Conservation (phyloP, 495 filamentous ascomycete species). For the Entonaema liquescens region DNA sequence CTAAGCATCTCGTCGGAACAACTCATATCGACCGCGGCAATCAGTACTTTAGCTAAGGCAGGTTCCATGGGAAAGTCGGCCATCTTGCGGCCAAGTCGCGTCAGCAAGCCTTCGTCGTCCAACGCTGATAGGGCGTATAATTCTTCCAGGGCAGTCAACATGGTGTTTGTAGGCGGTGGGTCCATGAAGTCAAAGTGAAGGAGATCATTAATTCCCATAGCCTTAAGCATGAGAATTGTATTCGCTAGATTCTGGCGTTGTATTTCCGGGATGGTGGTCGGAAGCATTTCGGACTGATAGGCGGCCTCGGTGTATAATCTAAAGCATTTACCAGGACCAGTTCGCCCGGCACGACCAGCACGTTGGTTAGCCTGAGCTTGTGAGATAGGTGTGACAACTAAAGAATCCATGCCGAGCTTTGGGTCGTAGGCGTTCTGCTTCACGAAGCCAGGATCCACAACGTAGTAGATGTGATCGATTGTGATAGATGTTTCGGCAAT, state of each 20-base stretch:
- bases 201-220: conserved; percentile 98
- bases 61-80: conserved; percentile 96
- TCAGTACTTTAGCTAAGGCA: conserved; percentile 85
- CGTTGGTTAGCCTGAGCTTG: conserved; percentile 97
- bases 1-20: conserved; percentile 94
- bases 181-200: conserved; percentile 99
- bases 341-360: conserved; percentile 90
- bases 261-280: conserved; percentile 94
- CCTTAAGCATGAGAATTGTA: conserved; percentile 98
- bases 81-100: conserved; percentile 93
- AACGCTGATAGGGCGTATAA: conserved; percentile 91
- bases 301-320: conserved; percentile 95
- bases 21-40: conserved; percentile 82
- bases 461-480: conserved; percentile 97
- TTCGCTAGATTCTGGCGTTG: conserved; percentile 93
- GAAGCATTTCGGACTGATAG: conserved; percentile 96
- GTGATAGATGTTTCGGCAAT: conserved; percentile 98
- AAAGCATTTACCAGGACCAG: conserved; percentile 96
- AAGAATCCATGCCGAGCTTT: conserved; percentile 95
- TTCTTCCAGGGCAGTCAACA: conserved; percentile 95
- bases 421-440: conserved; percentile 98
- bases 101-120: conserved; percentile 95
- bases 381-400: conserved; percentile 94
- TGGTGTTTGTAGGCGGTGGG: conserved; percentile 94
- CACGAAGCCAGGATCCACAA: conserved; percentile 96